Percentiles rank a stretch among this genome's conserved stretches.
phyloP scores from a whole-genome alignment of 331 rosid genomes.

The Pyracantha coccinea region DNA sequence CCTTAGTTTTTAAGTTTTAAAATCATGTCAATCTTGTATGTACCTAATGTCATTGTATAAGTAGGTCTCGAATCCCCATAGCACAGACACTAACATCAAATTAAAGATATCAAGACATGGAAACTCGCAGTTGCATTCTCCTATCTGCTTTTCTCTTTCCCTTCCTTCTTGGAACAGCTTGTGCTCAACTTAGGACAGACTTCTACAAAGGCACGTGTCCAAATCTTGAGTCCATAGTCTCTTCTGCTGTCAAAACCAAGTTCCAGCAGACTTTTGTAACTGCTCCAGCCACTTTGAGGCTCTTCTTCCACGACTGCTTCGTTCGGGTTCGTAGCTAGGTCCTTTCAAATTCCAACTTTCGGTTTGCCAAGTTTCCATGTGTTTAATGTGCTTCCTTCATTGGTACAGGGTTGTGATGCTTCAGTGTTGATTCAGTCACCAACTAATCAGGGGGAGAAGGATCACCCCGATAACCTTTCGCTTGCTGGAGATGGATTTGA shows the following conservation, averaged over 20 bases:
- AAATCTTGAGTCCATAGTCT: constrained; percentile 56
- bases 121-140: constrained; percentile 16
- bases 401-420: constrained; percentile 41
- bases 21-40: not conserved
- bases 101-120: constrained; percentile 20
- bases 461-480: constrained; percentile 35
- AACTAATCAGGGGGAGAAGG: constrained; percentile 29
- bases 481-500: constrained; percentile 47
- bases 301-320: constrained; percentile 76
- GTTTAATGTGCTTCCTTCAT: not conserved
- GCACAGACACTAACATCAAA: not conserved
- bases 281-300: constrained; percentile 72
- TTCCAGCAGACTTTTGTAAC: constrained; percentile 81
- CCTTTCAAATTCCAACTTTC: not conserved
- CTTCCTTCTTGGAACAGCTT: constrained; percentile 15
- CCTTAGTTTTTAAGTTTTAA: not conserved
- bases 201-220: constrained; percentile 64
- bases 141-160: constrained; percentile 31
- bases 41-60: not conserved
- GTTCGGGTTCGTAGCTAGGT: constrained; percentile 40
- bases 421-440: constrained; percentile 29
- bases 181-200: constrained; percentile 38
- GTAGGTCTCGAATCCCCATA: not conserved
- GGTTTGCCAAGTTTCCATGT: not conserved
- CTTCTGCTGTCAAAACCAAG: constrained; percentile 48